A percentile compares a stretch with the other conserved stretches of the same genome.
These are phyloP conservation scores for Capillidium rhysosporum DNA, from an alignment of 371 early-diverging fungal species.

Conservation along the genomic window DNA sequence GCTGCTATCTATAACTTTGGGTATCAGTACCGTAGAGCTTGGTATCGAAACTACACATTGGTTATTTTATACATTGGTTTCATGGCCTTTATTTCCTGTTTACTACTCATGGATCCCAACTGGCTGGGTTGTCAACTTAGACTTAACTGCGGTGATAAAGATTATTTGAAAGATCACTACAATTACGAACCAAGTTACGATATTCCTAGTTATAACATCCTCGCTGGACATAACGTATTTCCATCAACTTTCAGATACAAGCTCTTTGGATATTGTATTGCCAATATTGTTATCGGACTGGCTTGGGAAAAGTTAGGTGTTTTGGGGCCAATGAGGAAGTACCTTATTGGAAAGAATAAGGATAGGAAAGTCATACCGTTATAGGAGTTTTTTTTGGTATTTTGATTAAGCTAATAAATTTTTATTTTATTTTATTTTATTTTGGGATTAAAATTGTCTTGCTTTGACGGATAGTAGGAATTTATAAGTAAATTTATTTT, in stretches of 20 bases:
- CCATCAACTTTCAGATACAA: slow-evolving; percentile 30
- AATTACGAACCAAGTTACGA: slow-evolving; percentile 17
- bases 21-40: slow-evolving; percentile 28
- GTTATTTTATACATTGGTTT: slow-evolving; percentile 26
- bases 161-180: slow-evolving; percentile 19
- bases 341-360: too few relatives aligned
- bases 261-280: slow-evolving; percentile 13
- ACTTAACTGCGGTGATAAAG: slow-evolving; percentile 41
- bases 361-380: too few relatives aligned
- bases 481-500: too few relatives aligned
- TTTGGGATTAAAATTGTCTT: too few relatives aligned
- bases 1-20: slow-evolving; percentile 47
- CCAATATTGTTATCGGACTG: not conserved
- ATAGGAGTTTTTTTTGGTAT: too few relatives aligned
- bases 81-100: slow-evolving; percentile 24
- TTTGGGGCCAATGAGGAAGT: not conserved
- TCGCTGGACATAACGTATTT: slow-evolving; percentile 46
- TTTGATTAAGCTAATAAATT: too few relatives aligned
- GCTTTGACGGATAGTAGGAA: too few relatives aligned
- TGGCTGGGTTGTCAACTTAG: slow-evolving; percentile 38
- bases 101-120: slow-evolving; percentile 41
- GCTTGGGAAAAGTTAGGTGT: not conserved
- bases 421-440: too few relatives aligned
- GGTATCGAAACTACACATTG: slow-evolving; percentile 31
- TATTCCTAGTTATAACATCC: slow-evolving; percentile 29